Conservation (phyloP, 345 rosid species). For the Boechera stricta region DNA sequence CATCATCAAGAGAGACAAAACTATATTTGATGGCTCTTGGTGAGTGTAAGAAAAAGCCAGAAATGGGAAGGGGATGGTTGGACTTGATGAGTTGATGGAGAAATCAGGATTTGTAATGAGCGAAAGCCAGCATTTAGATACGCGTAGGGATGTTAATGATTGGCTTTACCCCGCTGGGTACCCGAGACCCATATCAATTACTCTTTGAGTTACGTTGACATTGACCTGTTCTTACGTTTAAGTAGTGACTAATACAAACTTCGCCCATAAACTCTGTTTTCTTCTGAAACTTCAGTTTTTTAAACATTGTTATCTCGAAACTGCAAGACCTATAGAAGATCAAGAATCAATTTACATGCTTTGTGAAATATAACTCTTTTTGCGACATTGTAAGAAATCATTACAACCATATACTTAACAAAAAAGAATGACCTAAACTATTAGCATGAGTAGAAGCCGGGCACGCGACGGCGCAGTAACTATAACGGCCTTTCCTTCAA, state of each 20-base stretch:
- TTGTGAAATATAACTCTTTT: no score
- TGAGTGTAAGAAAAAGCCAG: conserved; percentile 30
- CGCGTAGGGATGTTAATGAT: neutral
- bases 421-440: no score
- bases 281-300: neutral
- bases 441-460: no score
- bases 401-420: no score
- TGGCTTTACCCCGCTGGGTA: no score
- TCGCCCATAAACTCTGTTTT: neutral
- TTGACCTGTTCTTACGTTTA: neutral
- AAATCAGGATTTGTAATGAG: conserved; percentile 45
- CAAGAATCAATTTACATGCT: conserved; percentile 13
- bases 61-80: conserved; percentile 19
- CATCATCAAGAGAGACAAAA: conserved; percentile 29
- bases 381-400: no score
- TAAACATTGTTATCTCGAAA: neutral
- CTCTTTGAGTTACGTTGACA: conserved; percentile 33
- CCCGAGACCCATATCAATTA: neutral
- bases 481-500: no score
- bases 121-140: conserved; percentile 49
- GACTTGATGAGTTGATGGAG: conserved; percentile 15
- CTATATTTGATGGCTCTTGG: neutral
- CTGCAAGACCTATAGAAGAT: conserved; percentile 5
- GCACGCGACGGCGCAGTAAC: no score
- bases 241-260: neutral